Percentiles rank a stretch among this genome's conserved stretches.
Evolutionary conservation across 2,329 filamentous ascomycete species (phyloP).

Genomic region (Canariomyces notabilis): DNA sequence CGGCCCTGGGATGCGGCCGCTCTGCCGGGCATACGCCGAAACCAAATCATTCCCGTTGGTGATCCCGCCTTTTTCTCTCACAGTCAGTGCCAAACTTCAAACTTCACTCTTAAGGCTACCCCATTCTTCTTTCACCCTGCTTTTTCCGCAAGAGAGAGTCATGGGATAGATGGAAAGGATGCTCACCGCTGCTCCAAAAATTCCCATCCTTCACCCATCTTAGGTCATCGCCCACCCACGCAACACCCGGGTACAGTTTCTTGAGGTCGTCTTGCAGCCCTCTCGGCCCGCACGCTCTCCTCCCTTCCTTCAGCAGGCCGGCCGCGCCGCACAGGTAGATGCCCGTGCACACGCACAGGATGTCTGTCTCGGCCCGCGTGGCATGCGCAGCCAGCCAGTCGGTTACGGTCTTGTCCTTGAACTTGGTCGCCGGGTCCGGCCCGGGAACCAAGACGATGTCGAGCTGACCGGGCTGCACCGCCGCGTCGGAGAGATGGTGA

Average conservation of each 20-base stretch:
- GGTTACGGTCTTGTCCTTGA: slow-evolving; percentile 29
- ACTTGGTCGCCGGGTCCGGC: slow-evolving; percentile 36
- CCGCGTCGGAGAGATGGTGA: slow-evolving; percentile 40
- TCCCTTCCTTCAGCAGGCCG: slow-evolving; percentile 41
- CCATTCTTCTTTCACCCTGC: too few relatives aligned
- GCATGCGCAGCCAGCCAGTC: slow-evolving; percentile 42
- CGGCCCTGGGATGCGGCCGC: slow-evolving; percentile 38
- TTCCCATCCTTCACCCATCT: slow-evolving; percentile 50
- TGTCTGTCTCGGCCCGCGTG: slow-evolving; percentile 36
- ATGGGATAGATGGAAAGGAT: neutral
- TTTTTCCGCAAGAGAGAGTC: too few relatives aligned
- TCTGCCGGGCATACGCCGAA: slow-evolving; percentile 44
- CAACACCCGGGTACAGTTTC: slow-evolving; percentile 35
- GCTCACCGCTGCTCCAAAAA: slow-evolving; percentile 50
- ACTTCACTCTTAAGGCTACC: too few relatives aligned
- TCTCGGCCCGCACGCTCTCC: slow-evolving; percentile 43
- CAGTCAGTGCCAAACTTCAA: too few relatives aligned
- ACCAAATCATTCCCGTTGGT: slow-evolving; percentile 55
- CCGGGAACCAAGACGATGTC: slow-evolving; percentile 50
- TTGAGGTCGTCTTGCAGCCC: slow-evolving; percentile 37
- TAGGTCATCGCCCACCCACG: slow-evolving; percentile 41
- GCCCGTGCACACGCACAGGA: slow-evolving; percentile 49
- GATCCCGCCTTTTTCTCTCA: slow-evolving; percentile 47
- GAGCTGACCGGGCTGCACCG: slow-evolving; percentile 45
- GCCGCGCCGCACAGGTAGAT: slow-evolving; percentile 44